phyloP scores from a whole-genome alignment of 257 asterid species.

The Paulownia fortunei region DNA sequence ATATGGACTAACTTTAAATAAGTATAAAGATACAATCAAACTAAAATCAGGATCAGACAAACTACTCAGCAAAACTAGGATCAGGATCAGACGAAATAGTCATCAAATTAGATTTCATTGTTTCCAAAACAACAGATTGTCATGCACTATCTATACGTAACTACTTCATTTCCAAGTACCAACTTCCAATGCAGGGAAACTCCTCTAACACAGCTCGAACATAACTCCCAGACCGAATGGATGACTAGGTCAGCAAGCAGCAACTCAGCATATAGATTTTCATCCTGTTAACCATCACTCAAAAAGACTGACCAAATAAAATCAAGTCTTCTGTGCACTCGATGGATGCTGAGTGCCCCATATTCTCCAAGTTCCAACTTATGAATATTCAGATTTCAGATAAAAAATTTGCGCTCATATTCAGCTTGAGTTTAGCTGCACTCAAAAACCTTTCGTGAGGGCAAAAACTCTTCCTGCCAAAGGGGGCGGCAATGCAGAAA shows the following conservation, averaged over 20 bases:
- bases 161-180: background rate
- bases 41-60: too few species aligned
- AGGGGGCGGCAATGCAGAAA: constrained; percentile 72
- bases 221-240: background rate
- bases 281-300: background rate
- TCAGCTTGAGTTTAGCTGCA: background rate
- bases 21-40: background rate
- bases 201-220: background rate
- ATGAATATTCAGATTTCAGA: background rate
- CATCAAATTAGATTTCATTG: background rate
- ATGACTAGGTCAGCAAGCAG: background rate
- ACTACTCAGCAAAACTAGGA: too few species aligned
- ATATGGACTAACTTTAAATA: background rate
- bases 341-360: background rate
- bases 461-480: constrained; percentile 86
- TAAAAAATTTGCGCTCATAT: background rate
- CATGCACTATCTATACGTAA: background rate
- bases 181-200: background rate
- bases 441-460: constrained; percentile 80
- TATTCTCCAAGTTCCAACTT: background rate
- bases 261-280: background rate
- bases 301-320: background rate
- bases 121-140: background rate
- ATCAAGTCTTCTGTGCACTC: background rate
- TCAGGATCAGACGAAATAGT: background rate